These are phyloP conservation scores for Fusarium hainanense DNA, from an alignment of 2,329 filamentous ascomycete genomes.

Conservation along the genomic window DNA sequence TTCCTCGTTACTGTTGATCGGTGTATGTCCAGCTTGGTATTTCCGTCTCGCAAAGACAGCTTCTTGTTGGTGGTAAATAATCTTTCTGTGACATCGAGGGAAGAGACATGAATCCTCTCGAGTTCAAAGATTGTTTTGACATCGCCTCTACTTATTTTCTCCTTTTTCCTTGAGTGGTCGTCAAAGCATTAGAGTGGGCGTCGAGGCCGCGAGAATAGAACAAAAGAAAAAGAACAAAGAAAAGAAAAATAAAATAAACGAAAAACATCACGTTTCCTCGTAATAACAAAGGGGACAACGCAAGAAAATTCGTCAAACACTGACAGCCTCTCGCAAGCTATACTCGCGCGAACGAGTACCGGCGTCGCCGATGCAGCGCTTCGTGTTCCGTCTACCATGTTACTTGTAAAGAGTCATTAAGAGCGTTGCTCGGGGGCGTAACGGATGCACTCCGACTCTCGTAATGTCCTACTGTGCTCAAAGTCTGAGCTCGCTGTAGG, in stretches of 20 bases:
- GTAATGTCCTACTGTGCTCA: conserved; percentile 13
- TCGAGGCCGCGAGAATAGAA: conserved; percentile 33
- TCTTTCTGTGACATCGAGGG: conserved; percentile 23
- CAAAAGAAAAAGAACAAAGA: conserved; percentile 25
- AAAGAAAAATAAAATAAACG: conserved; percentile 33
- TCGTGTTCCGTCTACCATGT: conserved; percentile 46
- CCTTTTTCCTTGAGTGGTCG: conserved; percentile 29
- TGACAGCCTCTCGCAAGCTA: conserved; percentile 35
- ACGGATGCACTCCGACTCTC: conserved; percentile 21
- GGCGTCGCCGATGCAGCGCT: conserved; percentile 37
- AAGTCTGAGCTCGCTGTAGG: conserved; percentile 6
- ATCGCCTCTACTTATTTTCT: conserved; percentile 18
- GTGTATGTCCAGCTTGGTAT: conserved; percentile 35
- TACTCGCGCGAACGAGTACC: conserved; percentile 44
- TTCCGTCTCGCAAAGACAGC: conserved; percentile 19
- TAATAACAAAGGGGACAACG: conserved; percentile 44
- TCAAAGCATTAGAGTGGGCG: conserved; percentile 44
- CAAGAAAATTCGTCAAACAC: conserved; percentile 44
- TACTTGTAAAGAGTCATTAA: conserved; percentile 46
- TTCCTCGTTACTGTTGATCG: conserved; percentile 28
- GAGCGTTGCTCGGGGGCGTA: conserved; percentile 36
- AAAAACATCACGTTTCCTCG: conserved; percentile 44
- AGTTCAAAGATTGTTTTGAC: conserved; percentile 12
- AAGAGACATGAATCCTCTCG: conserved; percentile 40
- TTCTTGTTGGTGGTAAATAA: conserved; percentile 4